Base-by-base conservation (phyloP, 495 filamentous ascomycete genomes). In the Penicillium riverlandense region DNA sequence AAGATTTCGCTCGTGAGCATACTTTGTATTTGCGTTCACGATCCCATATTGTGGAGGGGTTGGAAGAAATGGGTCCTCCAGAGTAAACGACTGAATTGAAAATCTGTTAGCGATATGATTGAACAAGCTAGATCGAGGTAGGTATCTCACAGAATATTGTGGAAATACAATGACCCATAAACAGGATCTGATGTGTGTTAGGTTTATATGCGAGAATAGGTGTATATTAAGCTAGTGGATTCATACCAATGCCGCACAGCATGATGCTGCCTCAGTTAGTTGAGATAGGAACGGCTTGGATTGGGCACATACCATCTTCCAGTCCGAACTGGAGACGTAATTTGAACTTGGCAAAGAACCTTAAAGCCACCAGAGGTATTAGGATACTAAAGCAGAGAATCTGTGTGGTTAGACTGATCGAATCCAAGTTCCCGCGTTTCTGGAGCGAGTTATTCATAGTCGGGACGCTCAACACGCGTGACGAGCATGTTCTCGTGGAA, bases 401-500 rank as follows among this genome's bases (percentile, higher is more conserved):
- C 29, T 41, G 39, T 6, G 39, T 41, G 39, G 16, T 29, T 11
- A 41, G n/a, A 9, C 39, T 41, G 39, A 41, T 41, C 28, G 39
- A 41, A 12, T 15, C n/a, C 29, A 41, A 30, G 14, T 13, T 41
- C 3, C 16, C 27, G 8, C 11, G 13, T 15, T 38, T 38, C 22
- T 4, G 36, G 7, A 16, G 36, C 36, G n/a, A 30, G 27, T 40
- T 5, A 29, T 41, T 41, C 39, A 41, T 41, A n/a, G 28, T 41
- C 8, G 29, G 16, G 9, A 33, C 6, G 22, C 22, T 22, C 22
- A 22, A 22, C 22, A 6, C 22, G 22, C 22, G 22, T 6, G 22
- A 22, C 6, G 22, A 6, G 22, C 22, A 22, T 22, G 2, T 22
- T 22, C 22, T 6, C 22, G 6, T 4, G 6, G 22, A 6, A 22